phyloP scores from a whole-genome alignment of 2,329 filamentous ascomycete genomes.

The Shiraia sp. region DNA sequence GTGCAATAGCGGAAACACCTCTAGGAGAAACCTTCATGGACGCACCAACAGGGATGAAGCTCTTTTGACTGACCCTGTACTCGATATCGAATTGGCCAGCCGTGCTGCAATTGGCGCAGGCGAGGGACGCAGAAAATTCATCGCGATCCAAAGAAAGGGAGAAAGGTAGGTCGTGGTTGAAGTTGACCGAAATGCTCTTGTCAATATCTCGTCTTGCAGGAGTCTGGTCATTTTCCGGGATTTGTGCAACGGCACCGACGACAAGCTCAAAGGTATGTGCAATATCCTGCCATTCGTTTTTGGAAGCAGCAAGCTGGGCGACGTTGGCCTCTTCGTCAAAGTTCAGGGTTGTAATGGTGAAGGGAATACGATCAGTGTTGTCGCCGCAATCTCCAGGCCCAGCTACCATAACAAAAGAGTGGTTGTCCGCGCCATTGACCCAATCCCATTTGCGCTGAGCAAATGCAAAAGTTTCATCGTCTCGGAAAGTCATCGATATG shows the following conservation, averaged over 20 bases:
- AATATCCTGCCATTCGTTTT: conserved; percentile 14
- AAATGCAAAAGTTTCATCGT: conserved; percentile 19
- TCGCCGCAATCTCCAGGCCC: conserved; percentile 22
- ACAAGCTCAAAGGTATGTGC: conserved; percentile 25
- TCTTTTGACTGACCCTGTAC: conserved; percentile 19
- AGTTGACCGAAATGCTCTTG: conserved; percentile 18
- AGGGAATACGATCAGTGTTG: conserved; percentile 16
- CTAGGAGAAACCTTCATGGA: conserved; percentile 20
- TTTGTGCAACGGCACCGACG: conserved; percentile 15
- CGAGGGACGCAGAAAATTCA: conserved; percentile 10
- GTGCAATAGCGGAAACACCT: conserved; percentile 18
- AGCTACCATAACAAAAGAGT: conserved; percentile 25
- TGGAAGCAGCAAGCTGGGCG: conserved; percentile 10
- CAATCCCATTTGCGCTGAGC: conserved; percentile 24
- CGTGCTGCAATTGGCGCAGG: conserved; percentile 23
- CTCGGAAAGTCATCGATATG: conserved; percentile 21
- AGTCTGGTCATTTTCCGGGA: neutral
- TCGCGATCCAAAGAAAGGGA: conserved; percentile 12
- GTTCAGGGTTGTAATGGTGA: conserved; percentile 10
- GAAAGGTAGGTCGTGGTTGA: conserved; percentile 19
- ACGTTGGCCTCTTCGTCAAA: conserved; percentile 23
- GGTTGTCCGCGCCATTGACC: conserved; percentile 28
- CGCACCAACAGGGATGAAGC: conserved; percentile 20
- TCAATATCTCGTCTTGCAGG: conserved; percentile 13
- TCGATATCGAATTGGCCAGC: conserved; percentile 24